Conservation (phyloP, 768 basidiomycete species). For the Kwoniella sp. region DNA sequence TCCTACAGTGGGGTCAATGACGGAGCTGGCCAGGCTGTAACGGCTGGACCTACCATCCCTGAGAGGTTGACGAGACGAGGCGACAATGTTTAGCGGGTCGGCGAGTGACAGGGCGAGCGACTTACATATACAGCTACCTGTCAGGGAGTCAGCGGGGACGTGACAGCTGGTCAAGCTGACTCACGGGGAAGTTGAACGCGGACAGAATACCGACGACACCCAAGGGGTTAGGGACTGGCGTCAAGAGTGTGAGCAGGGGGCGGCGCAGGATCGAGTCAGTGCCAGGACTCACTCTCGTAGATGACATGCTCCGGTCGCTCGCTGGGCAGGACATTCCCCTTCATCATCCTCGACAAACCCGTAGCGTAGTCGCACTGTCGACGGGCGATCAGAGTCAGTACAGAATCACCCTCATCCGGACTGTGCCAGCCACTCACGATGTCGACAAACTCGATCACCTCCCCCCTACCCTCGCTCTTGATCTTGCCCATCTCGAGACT, state of each 20-base stretch:
- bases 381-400: not conserved
- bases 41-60: too few relatives aligned
- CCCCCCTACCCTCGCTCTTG: constrained; percentile 79
- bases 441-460: constrained; percentile 92
- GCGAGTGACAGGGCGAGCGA: not conserved
- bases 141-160: not conserved
- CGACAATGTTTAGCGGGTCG: not conserved
- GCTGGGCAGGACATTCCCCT: constrained; percentile 77
- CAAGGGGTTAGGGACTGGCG: constrained; percentile 80
- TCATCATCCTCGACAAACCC: constrained; percentile 90
- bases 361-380: constrained; percentile 86
- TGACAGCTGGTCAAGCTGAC: constrained; percentile 7
- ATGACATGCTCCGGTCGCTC: constrained; percentile 88
- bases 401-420: not conserved
- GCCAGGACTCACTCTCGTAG: constrained; percentile 68
- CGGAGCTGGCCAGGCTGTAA: too few relatives aligned
- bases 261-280: not conserved
- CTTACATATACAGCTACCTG: constrained; percentile 39
- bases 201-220: constrained; percentile 69
- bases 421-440: constrained; percentile 59
- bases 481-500: constrained; percentile 65
- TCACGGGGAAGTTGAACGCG: constrained; percentile 87
- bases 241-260: constrained; percentile 2
- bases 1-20: too few relatives aligned
- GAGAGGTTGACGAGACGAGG: not conserved